Evolutionary conservation across 78 protist genomes (phyloP), one percentile per base, ranked within the genome.

Genomic region (Bodo saltans): DNA sequence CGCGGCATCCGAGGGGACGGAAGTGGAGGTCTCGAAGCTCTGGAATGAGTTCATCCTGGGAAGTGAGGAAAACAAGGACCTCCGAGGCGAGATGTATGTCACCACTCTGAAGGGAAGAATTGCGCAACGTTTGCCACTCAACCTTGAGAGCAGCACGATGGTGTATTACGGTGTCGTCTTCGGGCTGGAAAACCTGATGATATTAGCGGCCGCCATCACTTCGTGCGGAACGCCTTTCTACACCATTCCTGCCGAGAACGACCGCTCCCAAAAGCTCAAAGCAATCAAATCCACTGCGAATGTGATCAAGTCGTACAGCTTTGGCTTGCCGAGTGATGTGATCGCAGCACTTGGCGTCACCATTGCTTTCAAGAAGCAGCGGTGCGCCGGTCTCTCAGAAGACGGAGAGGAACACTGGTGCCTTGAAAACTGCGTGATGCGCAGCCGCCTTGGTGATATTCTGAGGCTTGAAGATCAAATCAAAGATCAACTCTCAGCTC

Each of bases 61-160:
- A 4, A 67, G 34, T 33, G 53, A 76, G 28, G 72, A 76, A 25
- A 12, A 25, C 42, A 8, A 8, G 67, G 26, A 12, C 41, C 3
- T 12, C 71, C 12, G 29, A 27, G 71, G n/a, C 71, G 71, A 2
- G 35, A 12, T 2, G 8, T 76, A 37, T 67, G 21, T 37, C 53
- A 76, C 35, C 35, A 76, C 81, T 3, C 8, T 33, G 35, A 4
- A 12, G 11, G 81, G 81, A 2, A 76, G 25, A 67, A 12, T 76
- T 29, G 67, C 35, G 37, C 81, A 76, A 38, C 35, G 81, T 47
- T 67, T 76, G 69, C 81, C 81, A 2, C 25, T 76, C 34, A 38
- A 47, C 1, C 30, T 76, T 27, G 27, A 3, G 37, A 29, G 69
- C 26, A 38, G 67, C 34, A 23, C 42, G 53, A 4, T 11, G 39